Conservation (phyloP, 2,329 filamentous ascomycete species). For the Trichoderma sp. region DNA sequence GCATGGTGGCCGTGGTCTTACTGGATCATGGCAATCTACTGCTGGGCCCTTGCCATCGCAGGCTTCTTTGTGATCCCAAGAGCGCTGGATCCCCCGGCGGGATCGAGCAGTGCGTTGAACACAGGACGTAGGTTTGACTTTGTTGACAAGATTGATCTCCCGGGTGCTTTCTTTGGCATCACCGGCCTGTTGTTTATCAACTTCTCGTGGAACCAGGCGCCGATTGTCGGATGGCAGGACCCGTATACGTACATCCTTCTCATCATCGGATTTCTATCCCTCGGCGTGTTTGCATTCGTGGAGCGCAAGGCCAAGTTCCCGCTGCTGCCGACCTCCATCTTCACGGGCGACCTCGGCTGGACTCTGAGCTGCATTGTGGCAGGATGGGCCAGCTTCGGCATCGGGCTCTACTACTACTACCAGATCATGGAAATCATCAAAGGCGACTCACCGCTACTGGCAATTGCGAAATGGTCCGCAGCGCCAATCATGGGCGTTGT, state of each 20-base stretch:
- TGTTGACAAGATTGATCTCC: slow-evolving; percentile 37
- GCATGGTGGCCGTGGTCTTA: slow-evolving; percentile 49
- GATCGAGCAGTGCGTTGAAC: neutral
- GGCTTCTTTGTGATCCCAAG: slow-evolving; percentile 37
- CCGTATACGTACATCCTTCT: slow-evolving; percentile 56
- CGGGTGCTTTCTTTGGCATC: slow-evolving; percentile 46
- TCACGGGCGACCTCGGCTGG: slow-evolving; percentile 37
- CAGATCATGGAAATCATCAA: slow-evolving; percentile 47
- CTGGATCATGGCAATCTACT: slow-evolving; percentile 41
- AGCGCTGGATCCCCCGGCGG: slow-evolving; percentile 14
- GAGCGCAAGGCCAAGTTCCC: slow-evolving; percentile 39
- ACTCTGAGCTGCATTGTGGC: slow-evolving; percentile 53
- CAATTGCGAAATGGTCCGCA: slow-evolving; percentile 40
- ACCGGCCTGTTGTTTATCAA: slow-evolving; percentile 58
- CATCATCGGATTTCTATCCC: slow-evolving; percentile 54
- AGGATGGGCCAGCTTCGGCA: slow-evolving; percentile 53
- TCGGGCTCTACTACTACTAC: slow-evolving; percentile 50
- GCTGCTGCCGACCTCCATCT: slow-evolving; percentile 3
- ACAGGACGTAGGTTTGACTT: slow-evolving; percentile 17
- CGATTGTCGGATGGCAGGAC: slow-evolving; percentile 56
- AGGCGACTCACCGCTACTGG: slow-evolving; percentile 44
- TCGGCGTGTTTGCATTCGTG: slow-evolving; percentile 55
- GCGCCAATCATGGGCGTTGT: slow-evolving; percentile 43
- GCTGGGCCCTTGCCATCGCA: slow-evolving; percentile 33
- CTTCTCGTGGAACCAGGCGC: slow-evolving; percentile 64